Conservation (phyloP, 164 flowering plant species). For the Berberis thunbergii region DNA sequence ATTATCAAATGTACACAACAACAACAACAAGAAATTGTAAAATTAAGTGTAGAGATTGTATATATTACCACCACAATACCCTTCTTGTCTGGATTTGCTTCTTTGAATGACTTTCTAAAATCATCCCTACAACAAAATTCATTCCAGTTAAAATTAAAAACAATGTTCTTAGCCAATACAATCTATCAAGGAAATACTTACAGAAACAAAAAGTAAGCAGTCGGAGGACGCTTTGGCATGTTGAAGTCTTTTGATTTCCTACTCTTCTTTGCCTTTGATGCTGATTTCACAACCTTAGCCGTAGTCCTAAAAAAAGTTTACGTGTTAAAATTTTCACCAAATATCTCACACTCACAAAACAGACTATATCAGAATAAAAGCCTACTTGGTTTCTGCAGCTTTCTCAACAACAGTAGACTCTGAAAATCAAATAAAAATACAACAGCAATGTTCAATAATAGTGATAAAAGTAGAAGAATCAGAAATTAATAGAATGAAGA, state of each 20-base stretch:
- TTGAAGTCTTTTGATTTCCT: constrained; percentile 51
- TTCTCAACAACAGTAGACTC: constrained; percentile 61
- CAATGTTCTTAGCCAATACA: not conserved
- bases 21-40: too few relatives aligned
- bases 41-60: too few relatives aligned
- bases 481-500: not conserved
- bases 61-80: constrained; percentile 39
- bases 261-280: constrained; percentile 39
- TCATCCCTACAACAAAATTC: constrained; percentile 53
- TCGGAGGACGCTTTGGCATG: constrained; percentile 77
- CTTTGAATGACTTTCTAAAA: constrained; percentile 60
- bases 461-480: not conserved
- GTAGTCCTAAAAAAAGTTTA: constrained; percentile 14
- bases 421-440: constrained; percentile 10
- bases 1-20: too few relatives aligned
- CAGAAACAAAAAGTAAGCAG: constrained; percentile 90
- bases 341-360: not conserved
- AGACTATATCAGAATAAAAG: not conserved
- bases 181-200: constrained; percentile 14
- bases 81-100: constrained; percentile 57
- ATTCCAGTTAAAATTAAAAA: not conserved
- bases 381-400: constrained; percentile 40
- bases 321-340: not conserved
- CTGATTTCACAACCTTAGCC: constrained; percentile 31
- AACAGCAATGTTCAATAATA: not conserved